Evolutionary conservation across 106 monocot species (phyloP), one percentile per base, ranked within the genome.

Genomic region (Ottelia alismoides): DNA sequence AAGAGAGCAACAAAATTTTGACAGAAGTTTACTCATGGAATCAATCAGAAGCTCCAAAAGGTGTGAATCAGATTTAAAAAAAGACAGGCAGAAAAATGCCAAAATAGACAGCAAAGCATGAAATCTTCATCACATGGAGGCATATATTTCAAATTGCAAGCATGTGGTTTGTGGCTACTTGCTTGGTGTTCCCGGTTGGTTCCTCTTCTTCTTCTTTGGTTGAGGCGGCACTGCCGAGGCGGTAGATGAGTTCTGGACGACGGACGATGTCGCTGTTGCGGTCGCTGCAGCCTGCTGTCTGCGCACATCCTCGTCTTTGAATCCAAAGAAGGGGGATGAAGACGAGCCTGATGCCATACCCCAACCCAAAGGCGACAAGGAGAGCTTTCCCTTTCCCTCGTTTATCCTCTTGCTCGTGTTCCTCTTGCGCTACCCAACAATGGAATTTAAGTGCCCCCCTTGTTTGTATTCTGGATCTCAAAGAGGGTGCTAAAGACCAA

Each of bases 1-100:
- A 91, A 91, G 72, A 91, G 91, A 40, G 91, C 85, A 65, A 84
- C 91, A 47, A 84, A 91, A 66, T 91, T 85, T 27, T 53, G 22
- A 25, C 25, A 27, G 53, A 12, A 25, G 28, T 53, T 25, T 28
- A 28, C 25, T 53, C 25, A 53, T 53, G 53, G 28, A 53, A 27
- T 23, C 24, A 21, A 17, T 6, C 0, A 19, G 49, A 50, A 9
- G 22, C 0, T 0, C 24, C n/a, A 11, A 21, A 2, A 9, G 19
- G 9, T 25, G 0, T 25, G 28, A 30, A n/a, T n/a, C 9, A 19
- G 55, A 55, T 30, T 55, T 55, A 31, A 31, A 29, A n/a, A 28
- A 55, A 25, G 1, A 52, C n/a, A 23, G 0, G 7, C 9, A 2
- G 22, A 7, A 20, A 5, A 49, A 20, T 49, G 19, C 3, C 6